Percentiles rank a stretch among this genome's conserved stretches.
These are phyloP conservation scores for Arthrobotrys iridis DNA, from an alignment of 2,329 filamentous ascomycete genomes.

Conservation along the genomic window DNA sequence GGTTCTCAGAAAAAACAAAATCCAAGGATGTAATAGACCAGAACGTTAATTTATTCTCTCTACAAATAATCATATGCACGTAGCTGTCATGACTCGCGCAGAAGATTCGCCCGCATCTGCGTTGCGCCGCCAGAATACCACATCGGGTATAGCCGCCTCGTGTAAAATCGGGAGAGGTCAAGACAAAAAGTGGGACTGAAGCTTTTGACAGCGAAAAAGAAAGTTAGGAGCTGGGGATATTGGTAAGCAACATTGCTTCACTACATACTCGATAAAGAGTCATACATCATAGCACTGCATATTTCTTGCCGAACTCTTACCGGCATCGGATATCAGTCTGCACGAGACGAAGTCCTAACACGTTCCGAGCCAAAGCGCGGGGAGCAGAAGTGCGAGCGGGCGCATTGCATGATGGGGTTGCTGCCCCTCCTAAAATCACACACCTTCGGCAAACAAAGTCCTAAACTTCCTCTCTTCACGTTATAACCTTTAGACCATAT, in stretches of 20 bases:
- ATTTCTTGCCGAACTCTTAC: neutral
- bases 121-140: slow-evolving; percentile 10
- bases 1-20: no score
- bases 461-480: slow-evolving; percentile 8
- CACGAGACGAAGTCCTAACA: slow-evolving; percentile 19
- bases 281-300: slow-evolving; percentile 1
- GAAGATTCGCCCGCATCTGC: neutral
- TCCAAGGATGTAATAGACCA: no score
- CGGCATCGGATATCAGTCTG: slow-evolving; percentile 3
- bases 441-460: slow-evolving; percentile 32
- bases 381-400: slow-evolving; percentile 5
- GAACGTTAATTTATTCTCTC: no score
- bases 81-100: no score
- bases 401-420: slow-evolving; percentile 27
- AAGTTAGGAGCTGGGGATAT: neutral
- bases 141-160: slow-evolving; percentile 3
- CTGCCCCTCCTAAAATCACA: slow-evolving; percentile 46
- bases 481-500: slow-evolving; percentile 6
- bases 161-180: slow-evolving; percentile 9
- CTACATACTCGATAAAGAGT: slow-evolving; percentile 6
- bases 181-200: no score
- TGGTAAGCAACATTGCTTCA: slow-evolving; percentile 12
- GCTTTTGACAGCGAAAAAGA: neutral
- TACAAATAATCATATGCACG: no score
- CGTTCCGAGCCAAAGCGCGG: slow-evolving; percentile 51